A percentile compares a stretch with the other conserved stretches of the same genome.
Conservation (phyloP, 768 basidiomycete species). For the Phylloporus scabripes region DNA sequence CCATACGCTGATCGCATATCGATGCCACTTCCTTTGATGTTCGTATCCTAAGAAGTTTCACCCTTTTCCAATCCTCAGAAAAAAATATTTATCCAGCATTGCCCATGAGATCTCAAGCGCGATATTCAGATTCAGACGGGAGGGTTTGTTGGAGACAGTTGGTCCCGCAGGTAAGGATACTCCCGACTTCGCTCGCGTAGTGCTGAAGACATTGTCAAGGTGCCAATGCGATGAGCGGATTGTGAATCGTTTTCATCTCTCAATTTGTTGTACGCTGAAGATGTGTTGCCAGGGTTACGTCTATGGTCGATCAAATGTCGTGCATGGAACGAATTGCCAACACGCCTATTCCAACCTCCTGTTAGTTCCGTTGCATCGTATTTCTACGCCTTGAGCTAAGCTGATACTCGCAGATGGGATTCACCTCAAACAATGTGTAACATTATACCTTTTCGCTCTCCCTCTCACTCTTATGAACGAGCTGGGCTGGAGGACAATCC, state of each 20-base stretch:
- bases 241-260: constrained; percentile 38
- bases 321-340: constrained; percentile 90
- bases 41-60: constrained; percentile 19
- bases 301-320: constrained; percentile 80
- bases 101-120: constrained; percentile 71
- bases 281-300: constrained; percentile 52
- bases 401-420: constrained; percentile 57
- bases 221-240: constrained; percentile 66
- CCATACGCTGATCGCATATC: constrained; percentile 52
- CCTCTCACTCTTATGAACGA: constrained; percentile 83
- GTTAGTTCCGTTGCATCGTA: constrained; percentile 34
- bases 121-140: constrained; percentile 69
- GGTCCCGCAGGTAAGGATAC: constrained; percentile 70
- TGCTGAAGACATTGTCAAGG: constrained; percentile 37
- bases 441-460: constrained; percentile 84
- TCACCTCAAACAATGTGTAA: constrained; percentile 94
- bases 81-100: constrained; percentile 42
- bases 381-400: constrained; percentile 8
- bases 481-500: constrained; percentile 77
- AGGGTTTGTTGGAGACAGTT: constrained; percentile 81
- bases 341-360: constrained; percentile 76
- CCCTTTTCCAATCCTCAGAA: neutral
- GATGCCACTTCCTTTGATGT: constrained; percentile 81
- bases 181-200: neutral
- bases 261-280: constrained; percentile 4